phyloP scores from a whole-genome alignment of 2,329 filamentous ascomycete species.

The Monilinia vaccinii-corymbosi region DNA sequence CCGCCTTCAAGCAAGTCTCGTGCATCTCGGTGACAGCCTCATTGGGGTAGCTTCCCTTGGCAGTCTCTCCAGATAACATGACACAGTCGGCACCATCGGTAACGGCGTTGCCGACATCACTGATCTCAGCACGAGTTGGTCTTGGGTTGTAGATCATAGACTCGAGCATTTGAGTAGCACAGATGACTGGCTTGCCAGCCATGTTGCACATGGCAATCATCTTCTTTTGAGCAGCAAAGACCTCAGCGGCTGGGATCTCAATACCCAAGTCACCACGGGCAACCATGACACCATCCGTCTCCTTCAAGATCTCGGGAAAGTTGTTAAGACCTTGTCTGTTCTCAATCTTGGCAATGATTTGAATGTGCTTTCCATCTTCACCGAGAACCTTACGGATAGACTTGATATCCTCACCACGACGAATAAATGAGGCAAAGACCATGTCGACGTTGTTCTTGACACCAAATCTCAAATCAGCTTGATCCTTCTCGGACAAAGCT shows the following conservation, averaged over 20 bases:
- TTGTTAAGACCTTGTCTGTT: conserved; percentile 99
- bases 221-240: conserved; percentile 99
- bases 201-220: conserved; percentile 99
- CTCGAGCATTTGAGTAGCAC: conserved; percentile 99
- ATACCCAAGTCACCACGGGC: conserved; percentile 97
- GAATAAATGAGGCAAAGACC: conserved; percentile 98
- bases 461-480: conserved; percentile 85
- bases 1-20: conserved; percentile 91
- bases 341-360: conserved; percentile 99
- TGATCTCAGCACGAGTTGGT: conserved; percentile 95
- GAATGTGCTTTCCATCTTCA: conserved; percentile 86
- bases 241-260: conserved; percentile 95
- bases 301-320: conserved; percentile 91
- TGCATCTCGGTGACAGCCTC: conserved; percentile 97
- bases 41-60: conserved; percentile 90
- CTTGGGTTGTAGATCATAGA: conserved; percentile 99
- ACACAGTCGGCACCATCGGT: conserved; percentile 98
- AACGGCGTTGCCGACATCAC: conserved; percentile 95
- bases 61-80: conserved; percentile 98
- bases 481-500: conserved; percentile 96
- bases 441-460: conserved; percentile 99
- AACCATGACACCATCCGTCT: conserved; percentile 99
- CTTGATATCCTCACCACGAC: conserved; percentile 82
- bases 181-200: conserved; percentile 97
- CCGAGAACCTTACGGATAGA: conserved; percentile 89